These are phyloP conservation scores for Auricularia auricula-judae DNA, from an alignment of 768 basidiomycete genomes.

Conservation along the genomic window DNA sequence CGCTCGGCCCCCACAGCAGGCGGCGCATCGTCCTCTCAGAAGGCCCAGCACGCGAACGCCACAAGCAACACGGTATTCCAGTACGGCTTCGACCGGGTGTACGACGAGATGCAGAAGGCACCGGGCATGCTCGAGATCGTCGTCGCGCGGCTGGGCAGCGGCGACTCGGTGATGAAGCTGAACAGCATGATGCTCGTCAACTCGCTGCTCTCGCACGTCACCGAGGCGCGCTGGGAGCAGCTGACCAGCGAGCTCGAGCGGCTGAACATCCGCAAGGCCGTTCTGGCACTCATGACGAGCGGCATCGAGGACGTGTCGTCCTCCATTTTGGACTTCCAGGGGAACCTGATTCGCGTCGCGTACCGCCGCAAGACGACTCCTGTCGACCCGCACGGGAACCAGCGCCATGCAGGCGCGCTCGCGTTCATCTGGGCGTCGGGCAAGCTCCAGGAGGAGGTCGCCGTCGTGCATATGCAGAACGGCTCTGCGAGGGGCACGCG, in stretches of 20 bases:
- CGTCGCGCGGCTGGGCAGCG: slow-evolving; percentile 66
- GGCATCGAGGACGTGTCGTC: slow-evolving; percentile 72
- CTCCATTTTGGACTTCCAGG: slow-evolving; percentile 79
- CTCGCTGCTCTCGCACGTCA: slow-evolving; percentile 70
- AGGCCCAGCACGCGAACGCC: slow-evolving; percentile 34
- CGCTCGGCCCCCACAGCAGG: slow-evolving; percentile 48
- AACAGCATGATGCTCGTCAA: slow-evolving; percentile 92
- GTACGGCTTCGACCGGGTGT: slow-evolving; percentile 78
- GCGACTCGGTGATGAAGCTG: slow-evolving; percentile 76
- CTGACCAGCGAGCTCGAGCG: slow-evolving; percentile 66
- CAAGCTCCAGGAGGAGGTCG: slow-evolving; percentile 42
- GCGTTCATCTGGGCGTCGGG: slow-evolving; percentile 59
- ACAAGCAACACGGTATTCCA: slow-evolving; percentile 56
- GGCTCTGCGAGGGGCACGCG: slow-evolving; percentile 15
- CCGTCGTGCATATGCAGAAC: slow-evolving; percentile 21
- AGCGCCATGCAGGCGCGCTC: slow-evolving; percentile 44
- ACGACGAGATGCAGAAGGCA: slow-evolving; percentile 70
- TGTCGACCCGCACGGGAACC: slow-evolving; percentile 58
- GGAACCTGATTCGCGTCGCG: slow-evolving; percentile 67
- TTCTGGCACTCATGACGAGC: slow-evolving; percentile 76
- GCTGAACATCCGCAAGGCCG: slow-evolving; percentile 69
- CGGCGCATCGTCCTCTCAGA: slow-evolving; percentile 35
- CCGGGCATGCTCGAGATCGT: slow-evolving; percentile 66
- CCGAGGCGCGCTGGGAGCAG: slow-evolving; percentile 65
- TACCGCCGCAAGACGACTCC: slow-evolving; percentile 72